phyloP scores from a whole-genome alignment of 1,284 basidiomycete species.

The Ustilago lituana region DNA sequence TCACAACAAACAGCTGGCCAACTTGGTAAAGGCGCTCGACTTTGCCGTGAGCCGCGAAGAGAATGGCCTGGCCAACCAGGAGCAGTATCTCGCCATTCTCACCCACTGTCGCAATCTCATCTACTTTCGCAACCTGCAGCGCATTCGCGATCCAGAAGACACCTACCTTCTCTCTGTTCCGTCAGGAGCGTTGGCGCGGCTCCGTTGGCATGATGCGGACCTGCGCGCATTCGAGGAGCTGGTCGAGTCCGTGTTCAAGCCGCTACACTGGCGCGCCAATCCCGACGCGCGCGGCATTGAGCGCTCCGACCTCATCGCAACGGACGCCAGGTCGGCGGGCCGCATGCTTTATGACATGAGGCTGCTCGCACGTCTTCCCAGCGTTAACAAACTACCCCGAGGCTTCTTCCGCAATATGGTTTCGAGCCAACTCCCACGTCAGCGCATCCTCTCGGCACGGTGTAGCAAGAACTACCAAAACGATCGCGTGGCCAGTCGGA shows the following conservation, averaged over 20 bases:
- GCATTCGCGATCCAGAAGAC: conserved; percentile 23
- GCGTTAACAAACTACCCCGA: conserved; percentile 23
- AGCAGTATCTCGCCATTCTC: conserved; percentile 32
- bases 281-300: conserved; percentile 27
- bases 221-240: conserved; percentile 38
- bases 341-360: conserved; percentile 33
- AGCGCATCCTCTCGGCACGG: conserved; percentile 18
- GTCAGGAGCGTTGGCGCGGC: conserved; percentile 15
- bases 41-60: conserved; percentile 42
- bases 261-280: conserved; percentile 33
- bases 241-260: conserved; percentile 39
- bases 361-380: conserved; percentile 24
- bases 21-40: conserved; percentile 32
- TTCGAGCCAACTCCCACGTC: conserved; percentile 14
- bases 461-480: conserved; percentile 47
- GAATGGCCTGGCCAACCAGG: conserved; percentile 33
- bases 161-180: conserved; percentile 35
- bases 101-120: conserved; percentile 36
- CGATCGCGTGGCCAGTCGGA: conserved; percentile 20
- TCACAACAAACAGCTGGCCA: conserved; percentile 24
- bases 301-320: conserved; percentile 28
- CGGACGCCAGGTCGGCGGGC: conserved; percentile 21
- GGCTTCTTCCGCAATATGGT: conserved; percentile 36
- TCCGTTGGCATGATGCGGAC: conserved; percentile 39
- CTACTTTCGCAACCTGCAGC: conserved; percentile 42